Percentiles rank a stretch among this genome's conserved stretches.
Conservation (phyloP, 129 eudicot species). For the Helianthus tuberosus region DNA sequence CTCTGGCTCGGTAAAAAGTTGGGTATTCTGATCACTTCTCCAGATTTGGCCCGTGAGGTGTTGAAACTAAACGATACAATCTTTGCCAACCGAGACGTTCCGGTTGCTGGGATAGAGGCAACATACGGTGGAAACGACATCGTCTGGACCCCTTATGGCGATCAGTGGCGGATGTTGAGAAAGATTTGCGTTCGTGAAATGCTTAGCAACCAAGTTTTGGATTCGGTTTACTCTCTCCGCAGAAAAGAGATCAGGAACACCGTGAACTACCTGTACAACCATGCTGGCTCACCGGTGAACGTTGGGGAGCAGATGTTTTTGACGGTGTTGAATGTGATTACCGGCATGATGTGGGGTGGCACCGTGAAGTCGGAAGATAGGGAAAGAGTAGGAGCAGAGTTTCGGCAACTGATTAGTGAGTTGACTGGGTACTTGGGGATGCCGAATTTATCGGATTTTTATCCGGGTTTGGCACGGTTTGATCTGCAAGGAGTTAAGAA, state of each 20-base stretch:
- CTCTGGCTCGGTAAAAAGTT: constrained; percentile 55
- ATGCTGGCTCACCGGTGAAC: constrained; percentile 45
- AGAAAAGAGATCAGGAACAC: constrained; percentile 48
- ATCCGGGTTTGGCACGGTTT: constrained; percentile 47
- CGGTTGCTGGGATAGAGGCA: constrained; percentile 39
- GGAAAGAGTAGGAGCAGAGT: constrained; percentile 37
- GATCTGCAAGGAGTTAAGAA: constrained; percentile 61
- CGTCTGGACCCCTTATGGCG: constrained; percentile 47
- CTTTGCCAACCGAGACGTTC: constrained; percentile 58
- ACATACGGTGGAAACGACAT: constrained; percentile 51
- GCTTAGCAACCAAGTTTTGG: constrained; percentile 48
- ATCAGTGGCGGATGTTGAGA: constrained; percentile 55
- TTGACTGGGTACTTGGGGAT: constrained; percentile 41
- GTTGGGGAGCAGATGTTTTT: constrained; percentile 52
- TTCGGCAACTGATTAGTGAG: constrained; percentile 38
- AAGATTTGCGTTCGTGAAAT: constrained; percentile 56
- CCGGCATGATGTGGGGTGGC: constrained; percentile 70
- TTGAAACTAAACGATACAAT: constrained; percentile 47
- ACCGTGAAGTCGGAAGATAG: constrained; percentile 42
- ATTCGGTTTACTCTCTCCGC: constrained; percentile 44
- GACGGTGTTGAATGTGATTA: constrained; percentile 48
- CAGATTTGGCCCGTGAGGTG: constrained; percentile 52
- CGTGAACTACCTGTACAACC: constrained; percentile 30
- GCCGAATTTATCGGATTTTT: constrained; percentile 67
- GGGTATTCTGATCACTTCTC: constrained; percentile 53